Evolutionary conservation across 352 stramenopile species (phyloP), one percentile per base, ranked within the genome.

Genomic region (Pythium pectinolyticum): DNA sequence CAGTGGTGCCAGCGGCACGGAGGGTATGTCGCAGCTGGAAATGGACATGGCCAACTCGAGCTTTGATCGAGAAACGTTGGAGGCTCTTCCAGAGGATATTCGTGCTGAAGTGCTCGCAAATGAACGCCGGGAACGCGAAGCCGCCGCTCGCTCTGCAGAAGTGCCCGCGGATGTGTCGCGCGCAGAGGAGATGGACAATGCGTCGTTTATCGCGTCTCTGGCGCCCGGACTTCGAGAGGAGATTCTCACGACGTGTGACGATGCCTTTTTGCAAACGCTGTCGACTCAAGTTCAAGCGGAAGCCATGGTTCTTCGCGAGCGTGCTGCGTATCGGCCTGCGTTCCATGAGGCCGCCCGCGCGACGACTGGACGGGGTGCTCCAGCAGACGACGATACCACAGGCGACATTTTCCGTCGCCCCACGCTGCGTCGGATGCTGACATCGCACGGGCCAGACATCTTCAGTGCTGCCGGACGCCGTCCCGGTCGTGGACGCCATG

Each of bases 101-200:
- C 87, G 97, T 35, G 82, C 93, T 6, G 97, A 99, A 77, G 89
- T 99, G 15, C 86, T 99, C 17, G 94, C 96, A 58, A 97, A 99
- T 70, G 96, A 99, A 62, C 89, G 95, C 24, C 90, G 92, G 17
- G 92, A 99, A 70, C 81, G 96, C 22, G 83, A 95, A 73, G 73
- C 83, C 60, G 69, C 80, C 56, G 77, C 85, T 41, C 78, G 84
- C 31, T 75, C 84, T 15, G 78, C 88, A 17, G 75, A 70, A 30
- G 80, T 86, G 15, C 80, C 92, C 51, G 83, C 91, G 15, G 97
- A 99, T 74, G 95, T 96, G 7, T 97, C 94, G 17, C 92, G 95
- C 45, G 97, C 96, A 22, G 88, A 99, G 77, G 96, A 99, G 50
- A 99, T 99, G 96, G 97, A 99, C 72, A 99, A 98, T 75, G 96